Evolutionary conservation across 495 filamentous ascomycete genomes (phyloP).

Genomic region (Aspergillus baeticus): DNA sequence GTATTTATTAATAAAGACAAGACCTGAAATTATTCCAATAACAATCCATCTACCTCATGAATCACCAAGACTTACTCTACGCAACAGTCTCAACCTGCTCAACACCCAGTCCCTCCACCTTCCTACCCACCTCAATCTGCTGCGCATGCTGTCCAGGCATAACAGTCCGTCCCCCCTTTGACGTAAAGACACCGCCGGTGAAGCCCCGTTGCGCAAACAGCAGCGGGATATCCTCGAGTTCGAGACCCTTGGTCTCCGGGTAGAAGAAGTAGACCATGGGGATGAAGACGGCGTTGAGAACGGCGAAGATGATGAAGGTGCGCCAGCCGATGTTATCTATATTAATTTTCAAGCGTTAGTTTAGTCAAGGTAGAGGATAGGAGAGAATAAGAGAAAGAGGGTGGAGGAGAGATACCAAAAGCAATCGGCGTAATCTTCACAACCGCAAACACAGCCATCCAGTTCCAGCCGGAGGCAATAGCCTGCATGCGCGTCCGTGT

Average conservation of each 20-base stretch:
- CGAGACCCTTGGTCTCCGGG: constrained; percentile 64
- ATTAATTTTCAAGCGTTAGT: background rate
- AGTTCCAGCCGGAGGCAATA: constrained; percentile 44
- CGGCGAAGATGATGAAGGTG: constrained; percentile 65
- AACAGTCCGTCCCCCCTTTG: constrained; percentile 27
- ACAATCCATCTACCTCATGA: no score
- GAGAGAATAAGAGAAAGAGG: background rate
- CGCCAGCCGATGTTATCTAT: constrained; percentile 59
- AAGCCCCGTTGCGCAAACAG: constrained; percentile 37
- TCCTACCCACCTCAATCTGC: constrained; percentile 15
- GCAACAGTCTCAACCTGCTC: constrained; percentile 16
- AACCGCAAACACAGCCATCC: constrained; percentile 50
- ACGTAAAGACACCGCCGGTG: constrained; percentile 36
- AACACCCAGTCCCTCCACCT: constrained; percentile 11
- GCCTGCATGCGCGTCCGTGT: constrained; percentile 37
- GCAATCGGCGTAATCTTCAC: constrained; percentile 65
- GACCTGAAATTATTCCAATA: no score
- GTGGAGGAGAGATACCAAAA: constrained; percentile 13
- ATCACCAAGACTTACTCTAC: no score
- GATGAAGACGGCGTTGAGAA: constrained; percentile 55
- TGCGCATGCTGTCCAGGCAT: constrained; percentile 23
- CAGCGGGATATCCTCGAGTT: constrained; percentile 75
- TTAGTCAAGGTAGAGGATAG: background rate
- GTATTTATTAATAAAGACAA: no score
- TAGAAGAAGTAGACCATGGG: constrained; percentile 65